phyloP scores from a whole-genome alignment of 345 rosid genomes.

The Euclidium syriacum region DNA sequence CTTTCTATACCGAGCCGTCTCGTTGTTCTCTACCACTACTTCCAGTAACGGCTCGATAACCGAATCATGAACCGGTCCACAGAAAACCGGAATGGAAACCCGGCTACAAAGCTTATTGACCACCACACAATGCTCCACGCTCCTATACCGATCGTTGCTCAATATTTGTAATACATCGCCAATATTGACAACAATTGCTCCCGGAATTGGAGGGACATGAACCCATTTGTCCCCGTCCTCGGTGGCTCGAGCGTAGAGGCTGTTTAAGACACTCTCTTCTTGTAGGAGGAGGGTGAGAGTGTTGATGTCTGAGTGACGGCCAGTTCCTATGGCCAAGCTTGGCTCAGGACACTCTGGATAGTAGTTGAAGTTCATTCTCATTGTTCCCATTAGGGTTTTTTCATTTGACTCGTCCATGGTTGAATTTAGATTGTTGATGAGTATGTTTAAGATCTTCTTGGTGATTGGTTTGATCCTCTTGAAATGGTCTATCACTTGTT shows the following conservation, averaged over 20 bases:
- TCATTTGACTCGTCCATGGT: constrained; percentile 21
- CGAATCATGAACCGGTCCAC: constrained; percentile 24
- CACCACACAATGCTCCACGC: constrained; percentile 32
- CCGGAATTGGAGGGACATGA: constrained; percentile 21
- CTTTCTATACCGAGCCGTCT: constrained; percentile 21
- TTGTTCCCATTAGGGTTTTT: constrained; percentile 27
- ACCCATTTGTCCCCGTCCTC: constrained; percentile 27
- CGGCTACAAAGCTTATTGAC: constrained; percentile 21
- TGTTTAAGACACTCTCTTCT: constrained; percentile 24
- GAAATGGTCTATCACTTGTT: constrained; percentile 42
- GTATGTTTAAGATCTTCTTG: constrained; percentile 29
- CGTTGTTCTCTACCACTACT: constrained; percentile 19
- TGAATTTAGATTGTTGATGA: constrained; percentile 32
- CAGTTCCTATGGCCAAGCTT: constrained; percentile 32
- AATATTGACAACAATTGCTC: constrained; percentile 29
- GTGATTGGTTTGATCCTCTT: constrained; percentile 30
- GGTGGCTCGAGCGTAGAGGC: constrained; percentile 36
- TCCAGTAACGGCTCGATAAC: constrained; percentile 25
- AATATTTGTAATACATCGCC: constrained; percentile 32
- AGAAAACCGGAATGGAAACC: constrained; percentile 32
- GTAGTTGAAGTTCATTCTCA: constrained; percentile 37
- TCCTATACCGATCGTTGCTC: constrained; percentile 30
- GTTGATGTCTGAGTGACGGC: constrained; percentile 38
- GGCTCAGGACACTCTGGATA: constrained; percentile 43
- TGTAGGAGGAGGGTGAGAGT: constrained; percentile 39